phyloP scores from a whole-genome alignment of 1,284 basidiomycete species.

The Ganoderma resinaceum region DNA sequence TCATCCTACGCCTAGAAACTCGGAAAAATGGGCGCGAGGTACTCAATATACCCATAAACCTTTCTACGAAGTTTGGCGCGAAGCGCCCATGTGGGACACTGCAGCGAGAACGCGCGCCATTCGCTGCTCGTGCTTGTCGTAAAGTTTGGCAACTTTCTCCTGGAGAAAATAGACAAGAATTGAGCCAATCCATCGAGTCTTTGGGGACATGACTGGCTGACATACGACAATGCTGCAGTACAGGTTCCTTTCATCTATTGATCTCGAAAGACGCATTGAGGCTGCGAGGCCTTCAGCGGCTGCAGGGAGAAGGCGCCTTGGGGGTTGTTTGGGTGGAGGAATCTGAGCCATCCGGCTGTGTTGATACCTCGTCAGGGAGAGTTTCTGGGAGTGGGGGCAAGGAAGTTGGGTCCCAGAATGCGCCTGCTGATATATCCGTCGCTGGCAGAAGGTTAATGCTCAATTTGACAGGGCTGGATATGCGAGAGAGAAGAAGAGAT shows the following conservation, averaged over 20 bases:
- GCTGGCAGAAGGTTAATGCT: background rate
- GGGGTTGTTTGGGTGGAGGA: background rate
- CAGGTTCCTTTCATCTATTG: slow-evolving; percentile 1
- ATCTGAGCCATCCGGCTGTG: background rate
- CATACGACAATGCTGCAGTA: slow-evolving; percentile 9
- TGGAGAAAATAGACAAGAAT: background rate
- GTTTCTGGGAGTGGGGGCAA: background rate
- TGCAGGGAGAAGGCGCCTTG: background rate
- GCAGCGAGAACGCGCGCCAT: background rate
- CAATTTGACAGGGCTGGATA: background rate
- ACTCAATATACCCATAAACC: too few relatives aligned
- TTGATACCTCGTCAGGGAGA: background rate
- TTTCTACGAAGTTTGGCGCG: too few relatives aligned
- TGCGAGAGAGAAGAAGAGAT: background rate
- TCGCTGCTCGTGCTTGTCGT: background rate
- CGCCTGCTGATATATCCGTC: background rate
- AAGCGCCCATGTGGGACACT: too few relatives aligned
- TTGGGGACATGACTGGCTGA: background rate
- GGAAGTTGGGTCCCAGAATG: background rate
- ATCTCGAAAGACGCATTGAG: background rate
- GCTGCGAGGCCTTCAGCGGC: background rate
- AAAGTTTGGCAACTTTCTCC: background rate
- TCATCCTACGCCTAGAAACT: too few relatives aligned
- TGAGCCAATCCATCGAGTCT: background rate
- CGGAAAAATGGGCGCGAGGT: too few relatives aligned